Evolutionary conservation across 345 rosid species (phyloP).

Genomic region (Citrus maxima): DNA sequence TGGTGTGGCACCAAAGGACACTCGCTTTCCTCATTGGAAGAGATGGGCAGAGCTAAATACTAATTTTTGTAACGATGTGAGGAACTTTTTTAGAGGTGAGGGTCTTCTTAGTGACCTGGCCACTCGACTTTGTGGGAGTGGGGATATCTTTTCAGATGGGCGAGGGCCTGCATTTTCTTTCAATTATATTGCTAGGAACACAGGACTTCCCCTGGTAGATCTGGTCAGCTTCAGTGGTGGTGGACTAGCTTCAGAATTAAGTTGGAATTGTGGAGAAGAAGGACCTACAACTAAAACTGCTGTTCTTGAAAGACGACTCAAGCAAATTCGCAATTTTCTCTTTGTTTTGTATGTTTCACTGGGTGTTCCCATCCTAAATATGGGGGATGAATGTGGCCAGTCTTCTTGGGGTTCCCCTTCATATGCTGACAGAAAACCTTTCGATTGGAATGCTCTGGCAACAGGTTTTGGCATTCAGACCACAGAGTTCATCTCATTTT

Average conservation of each 20-base stretch:
- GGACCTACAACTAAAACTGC: slow-evolving; percentile 67
- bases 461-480: slow-evolving; percentile 69
- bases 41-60: slow-evolving; percentile 78
- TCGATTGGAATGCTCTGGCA: slow-evolving; percentile 64
- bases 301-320: slow-evolving; percentile 79
- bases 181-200: slow-evolving; percentile 66
- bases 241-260: slow-evolving; percentile 55
- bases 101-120: slow-evolving; percentile 73
- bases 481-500: slow-evolving; percentile 65
- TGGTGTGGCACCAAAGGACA: slow-evolving; percentile 33
- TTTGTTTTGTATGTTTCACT: slow-evolving; percentile 68
- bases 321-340: slow-evolving; percentile 81
- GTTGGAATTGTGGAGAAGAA: slow-evolving; percentile 98
- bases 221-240: slow-evolving; percentile 73
- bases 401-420: slow-evolving; percentile 72
- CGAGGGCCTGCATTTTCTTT: slow-evolving; percentile 90
- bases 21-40: slow-evolving; percentile 85
- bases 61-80: slow-evolving; percentile 58
- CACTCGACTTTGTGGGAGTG: slow-evolving; percentile 90
- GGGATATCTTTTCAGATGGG: slow-evolving; percentile 73
- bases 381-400: slow-evolving; percentile 96
- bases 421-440: slow-evolving; percentile 43
- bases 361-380: slow-evolving; percentile 83
- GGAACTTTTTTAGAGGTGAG: slow-evolving; percentile 73
- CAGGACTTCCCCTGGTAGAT: slow-evolving; percentile 84